Evolutionary conservation across 129 eudicot genomes (phyloP), one percentile per base, ranked within the genome.

Genomic region (Flaveria linearis): DNA sequence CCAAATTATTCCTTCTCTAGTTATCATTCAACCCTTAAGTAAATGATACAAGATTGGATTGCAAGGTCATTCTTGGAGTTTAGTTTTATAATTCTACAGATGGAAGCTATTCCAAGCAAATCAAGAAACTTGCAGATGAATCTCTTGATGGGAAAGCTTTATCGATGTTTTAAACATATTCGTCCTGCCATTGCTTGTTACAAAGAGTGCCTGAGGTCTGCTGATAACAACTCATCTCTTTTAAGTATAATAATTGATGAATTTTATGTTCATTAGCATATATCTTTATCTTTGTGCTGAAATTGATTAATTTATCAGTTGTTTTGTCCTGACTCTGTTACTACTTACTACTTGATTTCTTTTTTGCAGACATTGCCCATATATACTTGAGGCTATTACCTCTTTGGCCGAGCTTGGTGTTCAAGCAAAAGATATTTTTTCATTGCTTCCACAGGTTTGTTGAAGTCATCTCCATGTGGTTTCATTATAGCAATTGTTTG

Each of bases 331-430:
- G 26, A 58, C 10, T 70, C 17, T 73, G 63, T 64, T 36, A 49
- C 26, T 20, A 64, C 26, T 36, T 36, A 5, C 36, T 18, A 64
- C 17, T 39, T 71, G 71, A 16, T 69, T 18, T 69, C 39, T 69
- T 43, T 80, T 76, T 80, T 63, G 78, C 85, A 93, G 98, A 85
- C 88, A 87, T 71, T 93, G 89, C 75, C 96, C 98, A 12, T 93
- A 81, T 73, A 64, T 87, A 36, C 72, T 93, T 46, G 98, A 93
- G 86, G 98, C 98, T 42, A 85, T 90, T 68, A 85, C 74, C 49
- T 88, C 97, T 3, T 90, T 93, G 89, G 97, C 98, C 53, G 98
- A 93, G 74, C 79, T 90, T 70, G 97, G 98, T 73, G 93, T 87
- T 76, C 75, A 88, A 16, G 88, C 98, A 8, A 93, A 90, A 87